A percentile compares a stretch with the other conserved stretches of the same genome.
Evolutionary conservation across 2,329 filamentous ascomycete genomes (phyloP).

Genomic region (Apiospora aurea): DNA sequence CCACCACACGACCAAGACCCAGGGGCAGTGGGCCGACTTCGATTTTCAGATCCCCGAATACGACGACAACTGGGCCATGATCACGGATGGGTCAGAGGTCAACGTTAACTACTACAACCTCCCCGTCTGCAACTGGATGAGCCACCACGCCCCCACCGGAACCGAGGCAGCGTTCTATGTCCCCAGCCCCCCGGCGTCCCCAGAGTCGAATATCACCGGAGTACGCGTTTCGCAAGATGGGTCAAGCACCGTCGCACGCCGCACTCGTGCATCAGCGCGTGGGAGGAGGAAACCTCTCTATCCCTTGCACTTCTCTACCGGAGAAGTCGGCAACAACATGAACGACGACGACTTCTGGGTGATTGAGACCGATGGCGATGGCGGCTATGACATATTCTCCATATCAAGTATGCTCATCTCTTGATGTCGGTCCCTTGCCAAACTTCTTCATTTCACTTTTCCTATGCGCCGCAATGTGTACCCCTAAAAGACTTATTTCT

Average conservation of each 20-base stretch:
- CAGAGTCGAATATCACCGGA: background rate
- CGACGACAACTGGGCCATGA: background rate
- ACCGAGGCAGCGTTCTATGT: background rate
- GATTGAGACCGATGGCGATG: conserved; percentile 28
- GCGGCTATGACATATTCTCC: conserved; percentile 28
- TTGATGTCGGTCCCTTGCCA: background rate
- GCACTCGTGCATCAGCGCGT: background rate
- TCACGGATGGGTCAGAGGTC: background rate
- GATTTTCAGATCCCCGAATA: conserved; percentile 24
- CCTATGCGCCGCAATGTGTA: background rate
- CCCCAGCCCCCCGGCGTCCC: background rate
- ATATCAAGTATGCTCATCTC: conserved; percentile 23
- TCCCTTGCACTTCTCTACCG: conserved; percentile 26
- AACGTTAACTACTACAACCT: background rate
- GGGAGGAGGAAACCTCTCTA: background rate
- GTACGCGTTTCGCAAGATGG: background rate
- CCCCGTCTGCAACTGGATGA: background rate
- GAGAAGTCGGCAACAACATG: conserved; percentile 31
- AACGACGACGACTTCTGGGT: conserved; percentile 30
- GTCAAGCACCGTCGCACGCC: background rate
- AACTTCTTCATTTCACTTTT: background rate
- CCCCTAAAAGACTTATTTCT: background rate
- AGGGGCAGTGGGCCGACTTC: conserved; percentile 3
- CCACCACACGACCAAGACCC: background rate
- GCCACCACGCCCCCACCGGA: background rate